A percentile compares a stretch with the other conserved stretches of the same genome.
Conservation (phyloP, 495 filamentous ascomycete genomes). For the Xylaria sp. region DNA sequence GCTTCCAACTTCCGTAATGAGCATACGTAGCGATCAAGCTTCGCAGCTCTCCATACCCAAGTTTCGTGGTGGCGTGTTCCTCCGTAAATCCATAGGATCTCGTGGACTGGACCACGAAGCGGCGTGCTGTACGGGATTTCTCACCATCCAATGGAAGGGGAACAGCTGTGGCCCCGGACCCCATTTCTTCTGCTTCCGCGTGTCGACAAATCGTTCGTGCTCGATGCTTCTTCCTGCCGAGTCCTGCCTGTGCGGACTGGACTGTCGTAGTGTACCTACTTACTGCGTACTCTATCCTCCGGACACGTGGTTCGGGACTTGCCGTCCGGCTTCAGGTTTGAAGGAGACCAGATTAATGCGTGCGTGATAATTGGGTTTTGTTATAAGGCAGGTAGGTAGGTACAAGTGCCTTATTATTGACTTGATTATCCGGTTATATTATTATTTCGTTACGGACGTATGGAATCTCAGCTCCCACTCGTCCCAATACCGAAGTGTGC, state of each 20-base stretch:
- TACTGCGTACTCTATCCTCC: no score
- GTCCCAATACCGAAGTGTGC: not conserved
- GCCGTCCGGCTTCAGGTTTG: slow-evolving; percentile 2
- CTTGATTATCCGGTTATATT: not conserved
- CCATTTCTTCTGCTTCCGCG: not conserved
- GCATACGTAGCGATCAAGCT: not conserved
- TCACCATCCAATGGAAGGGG: slow-evolving; percentile 13
- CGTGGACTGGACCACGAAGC: not conserved
- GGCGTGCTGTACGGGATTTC: not conserved
- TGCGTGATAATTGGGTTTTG: not conserved
- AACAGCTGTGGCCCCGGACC: slow-evolving; percentile 22
- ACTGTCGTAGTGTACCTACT: no score
- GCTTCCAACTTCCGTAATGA: not conserved
- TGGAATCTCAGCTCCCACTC: not conserved
- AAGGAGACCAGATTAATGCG: not conserved
- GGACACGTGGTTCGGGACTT: slow-evolving; percentile 24
- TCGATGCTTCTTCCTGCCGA: not conserved
- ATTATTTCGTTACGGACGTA: not conserved
- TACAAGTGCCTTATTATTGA: no score
- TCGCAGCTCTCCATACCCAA: not conserved
- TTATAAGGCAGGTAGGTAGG: no score
- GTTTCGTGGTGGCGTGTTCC: not conserved
- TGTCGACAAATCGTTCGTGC: not conserved
- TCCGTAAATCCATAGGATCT: slow-evolving; percentile 15
- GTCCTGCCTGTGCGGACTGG: not conserved